A percentile compares a stretch with the other conserved stretches of the same genome.
These are phyloP conservation scores for Polyplosphaeria fusca DNA, from an alignment of 495 filamentous ascomycete species.

Conservation along the genomic window DNA sequence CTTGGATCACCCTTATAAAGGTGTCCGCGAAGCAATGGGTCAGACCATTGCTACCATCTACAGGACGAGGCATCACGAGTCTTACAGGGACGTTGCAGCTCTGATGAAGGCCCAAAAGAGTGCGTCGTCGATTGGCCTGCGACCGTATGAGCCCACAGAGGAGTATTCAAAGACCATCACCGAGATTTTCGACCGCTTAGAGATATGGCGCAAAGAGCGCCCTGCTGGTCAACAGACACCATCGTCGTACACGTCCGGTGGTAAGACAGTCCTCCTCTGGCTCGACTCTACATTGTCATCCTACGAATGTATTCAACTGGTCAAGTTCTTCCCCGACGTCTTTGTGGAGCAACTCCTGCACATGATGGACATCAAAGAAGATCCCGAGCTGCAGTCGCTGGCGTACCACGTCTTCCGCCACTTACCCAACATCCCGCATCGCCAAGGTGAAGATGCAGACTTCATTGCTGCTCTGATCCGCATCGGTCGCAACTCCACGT, in stretches of 20 bases:
- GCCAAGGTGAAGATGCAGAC: slow-evolving; percentile 72
- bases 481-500: slow-evolving; percentile 78
- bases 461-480: slow-evolving; percentile 85
- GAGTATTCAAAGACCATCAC: slow-evolving; percentile 71
- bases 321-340: slow-evolving; percentile 83
- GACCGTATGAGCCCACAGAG: slow-evolving; percentile 71
- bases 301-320: slow-evolving; percentile 86
- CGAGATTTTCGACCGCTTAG: slow-evolving; percentile 75
- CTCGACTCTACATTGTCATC: slow-evolving; percentile 86
- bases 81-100: slow-evolving; percentile 69
- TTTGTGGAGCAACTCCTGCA: slow-evolving; percentile 90
- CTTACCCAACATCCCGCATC: slow-evolving; percentile 92
- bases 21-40: slow-evolving; percentile 91
- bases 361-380: slow-evolving; percentile 99
- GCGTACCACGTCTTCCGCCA: slow-evolving; percentile 98
- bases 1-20: slow-evolving; percentile 96
- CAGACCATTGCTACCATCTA: slow-evolving; percentile 82
- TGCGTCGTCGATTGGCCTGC: slow-evolving; percentile 77
- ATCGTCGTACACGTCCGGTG: slow-evolving; percentile 90
- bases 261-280: slow-evolving; percentile 95
- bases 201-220: slow-evolving; percentile 82
- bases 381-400: slow-evolving; percentile 88
- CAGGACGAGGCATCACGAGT: slow-evolving; percentile 87
- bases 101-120: slow-evolving; percentile 76
- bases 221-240: slow-evolving; percentile 87